Percentiles rank a stretch among this genome's conserved stretches.
These are phyloP conservation scores for Tolypocladium amazonense DNA, from an alignment of 2,329 filamentous ascomycete species.

Conservation along the genomic window DNA sequence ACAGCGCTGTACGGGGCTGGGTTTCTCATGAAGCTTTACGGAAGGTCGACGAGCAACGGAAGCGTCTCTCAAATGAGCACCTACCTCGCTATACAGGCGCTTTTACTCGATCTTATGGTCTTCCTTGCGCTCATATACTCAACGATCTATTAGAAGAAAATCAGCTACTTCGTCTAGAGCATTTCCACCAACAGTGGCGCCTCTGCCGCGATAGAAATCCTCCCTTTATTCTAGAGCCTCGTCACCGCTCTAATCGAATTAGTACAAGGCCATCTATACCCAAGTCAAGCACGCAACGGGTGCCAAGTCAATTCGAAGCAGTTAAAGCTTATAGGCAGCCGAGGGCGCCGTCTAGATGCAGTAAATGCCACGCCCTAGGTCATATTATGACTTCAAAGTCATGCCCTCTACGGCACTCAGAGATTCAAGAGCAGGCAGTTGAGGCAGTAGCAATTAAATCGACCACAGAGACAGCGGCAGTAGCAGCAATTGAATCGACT, in stretches of 20 bases:
- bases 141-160: not conserved
- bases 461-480: no score
- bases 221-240: not conserved
- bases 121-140: not conserved
- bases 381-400: not conserved
- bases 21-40: not conserved
- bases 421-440: not conserved
- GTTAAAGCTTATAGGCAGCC: not conserved
- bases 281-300: not conserved
- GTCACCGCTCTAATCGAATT: not conserved
- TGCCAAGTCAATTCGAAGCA: not conserved
- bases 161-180: not conserved
- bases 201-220: no score
- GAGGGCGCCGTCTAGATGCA: no score
- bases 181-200: no score
- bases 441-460: no score
- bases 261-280: not conserved
- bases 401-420: not conserved
- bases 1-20: no score
- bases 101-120: not conserved
- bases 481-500: no score
- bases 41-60: not conserved
- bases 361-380: no score
- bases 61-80: not conserved
- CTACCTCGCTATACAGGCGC: not conserved